Conservation (phyloP, 352 stramenopile species). For the Phytophthora palmivora region DNA sequence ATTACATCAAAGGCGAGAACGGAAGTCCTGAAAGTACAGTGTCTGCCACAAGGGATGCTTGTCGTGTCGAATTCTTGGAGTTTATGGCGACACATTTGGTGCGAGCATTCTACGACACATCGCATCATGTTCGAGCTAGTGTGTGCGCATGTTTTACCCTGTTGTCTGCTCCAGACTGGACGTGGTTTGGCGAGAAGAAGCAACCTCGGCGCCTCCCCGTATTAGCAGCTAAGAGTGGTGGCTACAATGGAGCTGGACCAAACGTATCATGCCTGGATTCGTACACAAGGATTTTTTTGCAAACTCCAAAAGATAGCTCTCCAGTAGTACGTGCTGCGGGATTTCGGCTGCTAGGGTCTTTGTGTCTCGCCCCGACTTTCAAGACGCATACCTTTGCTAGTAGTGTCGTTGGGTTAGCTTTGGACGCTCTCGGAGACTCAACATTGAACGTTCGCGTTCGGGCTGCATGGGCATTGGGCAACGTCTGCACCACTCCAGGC, state of each 20-base stretch:
- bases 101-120: conserved; percentile 85
- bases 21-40: conserved; percentile 13
- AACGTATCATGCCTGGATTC: conserved; percentile 58
- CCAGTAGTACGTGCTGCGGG: conserved; percentile 81
- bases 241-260: conserved; percentile 29
- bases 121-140: conserved; percentile 85
- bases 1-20: conserved; percentile 85
- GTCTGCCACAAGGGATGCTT: conserved; percentile 3
- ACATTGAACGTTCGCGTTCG: conserved; percentile 89
- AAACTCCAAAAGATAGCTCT: conserved; percentile 81
- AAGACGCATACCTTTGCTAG: conserved; percentile 79
- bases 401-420: conserved; percentile 61
- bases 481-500: conserved; percentile 84
- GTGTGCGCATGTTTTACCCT: conserved; percentile 90
- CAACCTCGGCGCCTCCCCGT: conserved; percentile 42
- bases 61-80: conserved; percentile 64
- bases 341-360: conserved; percentile 79
- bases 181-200: conserved; percentile 54
- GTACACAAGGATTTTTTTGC: conserved; percentile 78
- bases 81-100: conserved; percentile 86
- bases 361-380: conserved; percentile 77
- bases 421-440: conserved; percentile 73
- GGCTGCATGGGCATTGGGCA: conserved; percentile 84
- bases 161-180: conserved; percentile 74
- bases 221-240: conserved; percentile 44